Conservation (phyloP, 2,329 filamentous ascomycete genomes). For the Chrysosporium keratinophilum region DNA sequence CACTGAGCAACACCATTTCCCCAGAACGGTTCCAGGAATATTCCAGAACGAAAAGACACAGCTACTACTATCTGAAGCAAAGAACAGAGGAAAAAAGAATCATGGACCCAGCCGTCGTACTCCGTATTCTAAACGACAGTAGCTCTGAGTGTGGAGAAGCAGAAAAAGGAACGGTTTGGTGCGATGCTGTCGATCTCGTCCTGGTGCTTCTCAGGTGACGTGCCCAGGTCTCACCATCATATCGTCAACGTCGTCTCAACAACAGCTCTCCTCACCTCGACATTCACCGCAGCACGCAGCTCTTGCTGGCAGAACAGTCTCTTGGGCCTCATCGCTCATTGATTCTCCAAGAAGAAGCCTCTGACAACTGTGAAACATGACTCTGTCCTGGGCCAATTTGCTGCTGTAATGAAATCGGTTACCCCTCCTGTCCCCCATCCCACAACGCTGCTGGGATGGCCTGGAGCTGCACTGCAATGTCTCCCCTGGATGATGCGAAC, state of each 20-base stretch:
- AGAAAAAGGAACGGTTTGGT: neutral
- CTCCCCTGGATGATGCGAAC: neutral
- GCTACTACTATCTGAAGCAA: too few relatives aligned
- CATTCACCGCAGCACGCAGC: too few relatives aligned
- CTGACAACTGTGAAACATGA: conserved; percentile 11
- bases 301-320: neutral
- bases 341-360: neutral
- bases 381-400: conserved; percentile 5
- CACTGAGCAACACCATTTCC: too few relatives aligned
- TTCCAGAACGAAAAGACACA: too few relatives aligned
- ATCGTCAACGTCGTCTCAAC: neutral
- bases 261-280: neutral
- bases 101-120: too few relatives aligned
- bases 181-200: neutral
- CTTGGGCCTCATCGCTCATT: neutral
- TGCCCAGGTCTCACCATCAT: neutral
- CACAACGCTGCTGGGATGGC: conserved; percentile 3
- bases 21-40: too few relatives aligned
- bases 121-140: too few relatives aligned
- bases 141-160: neutral
- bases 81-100: too few relatives aligned
- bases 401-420: neutral
- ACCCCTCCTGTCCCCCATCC: neutral
- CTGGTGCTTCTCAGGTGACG: neutral
- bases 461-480: neutral